A percentile compares a stretch with the other conserved stretches of the same genome.
Conservation (phyloP, 768 basidiomycete species). For the Amanita jacksonii region DNA sequence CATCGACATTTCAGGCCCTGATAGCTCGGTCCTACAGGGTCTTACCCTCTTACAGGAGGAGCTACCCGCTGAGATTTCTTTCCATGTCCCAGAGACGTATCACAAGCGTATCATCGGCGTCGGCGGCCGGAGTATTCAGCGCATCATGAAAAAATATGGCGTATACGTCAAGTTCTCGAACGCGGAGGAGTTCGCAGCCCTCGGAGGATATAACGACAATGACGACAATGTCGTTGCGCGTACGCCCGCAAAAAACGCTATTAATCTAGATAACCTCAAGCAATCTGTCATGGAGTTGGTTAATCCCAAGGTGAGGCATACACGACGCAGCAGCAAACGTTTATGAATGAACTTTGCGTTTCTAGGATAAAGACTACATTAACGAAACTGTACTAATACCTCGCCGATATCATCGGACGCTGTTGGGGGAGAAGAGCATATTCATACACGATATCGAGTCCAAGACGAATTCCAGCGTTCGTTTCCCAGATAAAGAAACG, state of each 20-base stretch:
- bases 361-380: slow-evolving; percentile 92
- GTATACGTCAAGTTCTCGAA: slow-evolving; percentile 99
- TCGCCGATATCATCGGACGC: slow-evolving; percentile 87
- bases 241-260: slow-evolving; percentile 95
- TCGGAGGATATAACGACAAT: slow-evolving; percentile 93
- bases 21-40: slow-evolving; percentile 79
- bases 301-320: slow-evolving; percentile 70
- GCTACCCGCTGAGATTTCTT: slow-evolving; percentile 95
- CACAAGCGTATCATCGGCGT: slow-evolving; percentile 99
- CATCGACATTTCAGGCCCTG: slow-evolving; percentile 83
- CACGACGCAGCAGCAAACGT: slow-evolving; percentile 3
- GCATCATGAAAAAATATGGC: slow-evolving; percentile 99
- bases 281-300: slow-evolving; percentile 97
- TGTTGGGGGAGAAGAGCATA: slow-evolving; percentile 93
- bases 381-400: slow-evolving; percentile 91
- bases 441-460: slow-evolving; percentile 96
- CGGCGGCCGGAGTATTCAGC: slow-evolving; percentile 94
- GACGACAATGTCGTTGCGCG: slow-evolving; percentile 99
- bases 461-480: slow-evolving; percentile 90
- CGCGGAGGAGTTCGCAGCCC: slow-evolving; percentile 90
- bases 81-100: slow-evolving; percentile 96
- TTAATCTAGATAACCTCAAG: slow-evolving; percentile 90
- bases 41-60: slow-evolving; percentile 90
- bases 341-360: slow-evolving; percentile 2
- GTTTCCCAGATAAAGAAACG: slow-evolving; percentile 88